phyloP scores from a whole-genome alignment of 164 flowering plant genomes.

The Stephania japonica region DNA sequence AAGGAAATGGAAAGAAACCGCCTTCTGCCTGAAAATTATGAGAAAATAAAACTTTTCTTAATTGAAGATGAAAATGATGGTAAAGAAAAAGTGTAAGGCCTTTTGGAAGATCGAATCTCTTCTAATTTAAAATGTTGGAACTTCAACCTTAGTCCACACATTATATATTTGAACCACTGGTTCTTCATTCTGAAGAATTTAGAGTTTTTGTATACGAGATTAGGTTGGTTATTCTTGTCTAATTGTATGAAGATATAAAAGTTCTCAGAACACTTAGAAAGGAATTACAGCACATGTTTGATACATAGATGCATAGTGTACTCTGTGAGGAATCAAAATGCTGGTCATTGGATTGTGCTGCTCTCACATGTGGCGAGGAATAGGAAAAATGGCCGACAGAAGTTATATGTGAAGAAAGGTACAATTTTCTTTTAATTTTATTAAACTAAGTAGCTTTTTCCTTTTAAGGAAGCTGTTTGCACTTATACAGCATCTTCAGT shows the following conservation, averaged over 20 bases:
- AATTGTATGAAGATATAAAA: background rate
- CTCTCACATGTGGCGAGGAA: background rate
- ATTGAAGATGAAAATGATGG: background rate
- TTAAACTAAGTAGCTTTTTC: too few relatives aligned
- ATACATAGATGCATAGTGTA: background rate
- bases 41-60: conserved; percentile 4
- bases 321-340: background rate
- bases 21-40: conserved; percentile 37
- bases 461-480: too few relatives aligned
- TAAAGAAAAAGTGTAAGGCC: background rate
- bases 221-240: background rate
- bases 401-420: too few relatives aligned
- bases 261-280: background rate
- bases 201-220: background rate
- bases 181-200: background rate
- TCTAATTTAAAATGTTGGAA: background rate
- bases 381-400: too few relatives aligned
- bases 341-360: background rate
- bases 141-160: background rate
- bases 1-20: conserved; percentile 38
- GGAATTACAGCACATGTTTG: background rate
- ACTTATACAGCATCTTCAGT: too few relatives aligned
- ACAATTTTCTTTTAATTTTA: too few relatives aligned
- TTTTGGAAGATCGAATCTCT: background rate
- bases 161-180: background rate